phyloP scores from a whole-genome alignment of 169 alveolate genomes.

The Blepharisma undulans region DNA sequence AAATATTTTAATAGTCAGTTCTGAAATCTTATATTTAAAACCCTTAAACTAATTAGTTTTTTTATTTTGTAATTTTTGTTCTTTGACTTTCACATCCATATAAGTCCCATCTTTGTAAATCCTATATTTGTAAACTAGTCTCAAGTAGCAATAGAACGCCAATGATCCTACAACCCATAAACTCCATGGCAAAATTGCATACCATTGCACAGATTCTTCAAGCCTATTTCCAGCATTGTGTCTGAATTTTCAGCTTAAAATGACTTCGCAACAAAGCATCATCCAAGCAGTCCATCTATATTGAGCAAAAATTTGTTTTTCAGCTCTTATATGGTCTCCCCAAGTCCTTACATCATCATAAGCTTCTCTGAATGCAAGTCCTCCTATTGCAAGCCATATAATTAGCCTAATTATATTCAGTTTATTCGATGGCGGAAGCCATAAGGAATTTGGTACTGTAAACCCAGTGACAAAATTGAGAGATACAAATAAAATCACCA shows the following conservation, averaged over 20 bases:
- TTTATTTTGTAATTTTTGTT: not conserved
- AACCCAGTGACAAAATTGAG: conserved; percentile 56
- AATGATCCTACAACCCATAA: not conserved
- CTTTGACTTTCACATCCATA: not conserved
- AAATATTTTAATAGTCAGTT: too few species aligned
- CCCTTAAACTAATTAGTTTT: not conserved
- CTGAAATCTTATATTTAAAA: too few species aligned
- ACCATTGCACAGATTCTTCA: not conserved
- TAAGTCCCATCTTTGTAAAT: conserved; percentile 15
- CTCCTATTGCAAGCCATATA: conserved; percentile 56
- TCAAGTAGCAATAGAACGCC: not conserved
- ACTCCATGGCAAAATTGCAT: not conserved
- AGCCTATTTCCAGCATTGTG: conserved; percentile 53
- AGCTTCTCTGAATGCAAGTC: conserved; percentile 55
- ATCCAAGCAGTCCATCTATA: conserved; percentile 50
- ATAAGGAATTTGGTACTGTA: conserved; percentile 48
- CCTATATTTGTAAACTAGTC: conserved; percentile 25
- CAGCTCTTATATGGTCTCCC: conserved; percentile 47
- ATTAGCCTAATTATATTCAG: conserved; percentile 43
- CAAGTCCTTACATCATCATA: conserved; percentile 49
- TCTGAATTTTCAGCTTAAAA: conserved; percentile 47
- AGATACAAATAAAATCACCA: conserved; percentile 35
- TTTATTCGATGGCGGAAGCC: conserved; percentile 59
- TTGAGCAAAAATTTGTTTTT: conserved; percentile 49
- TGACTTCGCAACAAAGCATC: conserved; percentile 44